Evolutionary conservation across 768 basidiomycete genomes (phyloP), one percentile per base, ranked within the genome.

Genomic region (Suillus plorans): DNA sequence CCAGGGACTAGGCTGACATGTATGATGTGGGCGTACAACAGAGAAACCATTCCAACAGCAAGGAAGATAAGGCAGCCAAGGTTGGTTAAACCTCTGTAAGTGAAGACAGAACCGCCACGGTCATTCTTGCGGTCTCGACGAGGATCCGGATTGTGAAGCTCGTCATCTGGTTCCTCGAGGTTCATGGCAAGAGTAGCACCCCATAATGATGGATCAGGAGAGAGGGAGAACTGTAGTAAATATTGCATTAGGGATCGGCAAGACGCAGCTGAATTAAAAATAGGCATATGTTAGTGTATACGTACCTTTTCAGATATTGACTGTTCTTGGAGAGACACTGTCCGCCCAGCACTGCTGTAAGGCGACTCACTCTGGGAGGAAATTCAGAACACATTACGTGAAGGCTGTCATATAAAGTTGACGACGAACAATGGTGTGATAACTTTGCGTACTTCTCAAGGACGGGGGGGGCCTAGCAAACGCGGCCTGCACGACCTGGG

Each of bases 61-160:
- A 90, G 78, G 8, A 89, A 50, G 28, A 86, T 70, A 25, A 94
- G 77, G 70, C 89, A 92, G 18, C 91, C 87, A 4, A 90, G 78
- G 73, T 94, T 94, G 12, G 84, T 79, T 37, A 92, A 73, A 36
- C 92, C 92, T 78, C 92, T 80, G 66, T 76, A 80, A 25, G 90
- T 91, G 69, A 90, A 86, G 34, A 91, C 78, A 67, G 82, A 82
- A 45, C 87, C 86, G 45, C 79, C 77, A 49, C 73, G 74, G 69
- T 89, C 86, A 49, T 81, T 79, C 62, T 84, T 85, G 64, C 82
- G 74, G 69, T 89, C 88, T 39, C 89, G 81, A 42, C 81, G 81
- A 13, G 89, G 88, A 70, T 90, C 88, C 3, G 89, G 88, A 68
- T 89, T 89, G 72, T 91, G 89, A n/a, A 91, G 82, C 63, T 82